These are phyloP conservation scores for Colletotrichum nymphaeae DNA, from an alignment of 2,329 filamentous ascomycete genomes.

Conservation along the genomic window DNA sequence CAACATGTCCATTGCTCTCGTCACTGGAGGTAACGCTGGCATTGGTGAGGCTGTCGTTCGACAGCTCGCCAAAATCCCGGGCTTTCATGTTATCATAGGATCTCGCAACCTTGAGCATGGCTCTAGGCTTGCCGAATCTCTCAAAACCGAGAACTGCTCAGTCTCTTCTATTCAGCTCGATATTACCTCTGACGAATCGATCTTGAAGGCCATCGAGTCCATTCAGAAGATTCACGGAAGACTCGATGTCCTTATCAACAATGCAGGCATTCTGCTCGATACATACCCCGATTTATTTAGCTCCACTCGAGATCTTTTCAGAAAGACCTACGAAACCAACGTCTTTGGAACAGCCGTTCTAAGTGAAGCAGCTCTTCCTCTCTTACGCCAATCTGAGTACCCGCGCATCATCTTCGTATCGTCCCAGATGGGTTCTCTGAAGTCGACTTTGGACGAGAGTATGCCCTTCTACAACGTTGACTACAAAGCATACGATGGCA, in stretches of 20 bases:
- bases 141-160: slow-evolving; percentile 39
- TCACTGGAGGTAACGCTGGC: slow-evolving; percentile 31
- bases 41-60: slow-evolving; percentile 28
- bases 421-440: slow-evolving; percentile 48
- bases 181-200: slow-evolving; percentile 42
- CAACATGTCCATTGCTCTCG: slow-evolving; percentile 19
- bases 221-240: slow-evolving; percentile 41
- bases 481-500: slow-evolving; percentile 49
- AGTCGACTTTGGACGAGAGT: slow-evolving; percentile 41
- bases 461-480: slow-evolving; percentile 42
- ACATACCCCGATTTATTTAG: slow-evolving; percentile 14
- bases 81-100: slow-evolving; percentile 48
- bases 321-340: slow-evolving; percentile 52
- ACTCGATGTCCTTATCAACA: slow-evolving; percentile 51
- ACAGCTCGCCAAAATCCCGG: slow-evolving; percentile 40
- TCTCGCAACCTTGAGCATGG: slow-evolving; percentile 43
- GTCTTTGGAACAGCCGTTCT: slow-evolving; percentile 45
- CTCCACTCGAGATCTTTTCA: slow-evolving; percentile 47
- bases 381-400: slow-evolving; percentile 41
- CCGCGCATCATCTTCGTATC: slow-evolving; percentile 52
- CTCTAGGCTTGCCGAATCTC: slow-evolving; percentile 38
- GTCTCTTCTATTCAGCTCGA: slow-evolving; percentile 43
- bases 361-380: slow-evolving; percentile 43
- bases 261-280: slow-evolving; percentile 47
- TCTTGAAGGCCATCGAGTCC: slow-evolving; percentile 38